A percentile compares a stretch with the other conserved stretches of the same genome.
phyloP scores from a whole-genome alignment of 75 land plant genomes.

The Sequoiadendron giganteum region DNA sequence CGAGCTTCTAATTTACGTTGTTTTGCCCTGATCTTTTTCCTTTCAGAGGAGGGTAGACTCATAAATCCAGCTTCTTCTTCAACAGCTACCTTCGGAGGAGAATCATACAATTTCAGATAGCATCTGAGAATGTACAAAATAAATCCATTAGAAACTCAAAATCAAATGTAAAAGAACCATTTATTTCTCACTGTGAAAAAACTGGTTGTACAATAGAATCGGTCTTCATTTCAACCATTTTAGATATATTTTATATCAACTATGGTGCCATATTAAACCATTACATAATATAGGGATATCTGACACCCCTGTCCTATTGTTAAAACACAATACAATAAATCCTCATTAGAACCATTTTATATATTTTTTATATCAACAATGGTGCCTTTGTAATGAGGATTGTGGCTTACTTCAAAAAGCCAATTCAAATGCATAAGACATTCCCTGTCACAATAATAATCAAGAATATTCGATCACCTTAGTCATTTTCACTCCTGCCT shows the following conservation, averaged over 20 bases:
- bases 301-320: neutral
- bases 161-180: neutral
- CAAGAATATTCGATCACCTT: no score
- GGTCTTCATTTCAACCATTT: neutral
- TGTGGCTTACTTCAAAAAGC: neutral
- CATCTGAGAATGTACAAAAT: slow-evolving; percentile 54
- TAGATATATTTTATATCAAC: neutral
- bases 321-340: neutral
- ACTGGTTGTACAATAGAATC: neutral
- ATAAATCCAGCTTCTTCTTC: slow-evolving; percentile 87
- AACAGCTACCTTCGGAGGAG: slow-evolving; percentile 69
- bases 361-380: neutral
- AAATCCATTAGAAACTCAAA: slow-evolving; percentile 11
- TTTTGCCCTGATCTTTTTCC: slow-evolving; percentile 83
- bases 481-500: neutral
- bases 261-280: neutral
- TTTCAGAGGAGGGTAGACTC: slow-evolving; percentile 77
- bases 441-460: neutral
- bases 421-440: neutral
- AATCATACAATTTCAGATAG: slow-evolving; percentile 82
- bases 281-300: neutral
- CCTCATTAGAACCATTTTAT: neutral
- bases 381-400: neutral
- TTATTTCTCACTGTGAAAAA: neutral
- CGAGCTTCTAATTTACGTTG: slow-evolving; percentile 87